Evolutionary conservation across 164 flowering plant species (phyloP).

Genomic region (Piper betle): DNA sequence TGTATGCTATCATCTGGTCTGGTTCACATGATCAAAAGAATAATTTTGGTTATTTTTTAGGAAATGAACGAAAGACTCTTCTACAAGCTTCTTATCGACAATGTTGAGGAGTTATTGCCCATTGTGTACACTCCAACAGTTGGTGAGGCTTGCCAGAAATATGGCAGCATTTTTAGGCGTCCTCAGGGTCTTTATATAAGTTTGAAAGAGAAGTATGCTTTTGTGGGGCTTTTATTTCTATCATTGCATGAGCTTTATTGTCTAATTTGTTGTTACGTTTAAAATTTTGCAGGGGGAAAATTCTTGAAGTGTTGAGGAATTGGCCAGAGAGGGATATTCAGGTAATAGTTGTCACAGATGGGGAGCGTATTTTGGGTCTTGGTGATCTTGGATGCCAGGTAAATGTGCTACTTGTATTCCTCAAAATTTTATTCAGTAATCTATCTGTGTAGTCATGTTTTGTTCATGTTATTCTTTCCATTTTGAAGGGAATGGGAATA

Average conservation of each 20-base stretch:
- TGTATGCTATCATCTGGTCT: neutral
- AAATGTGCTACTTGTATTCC: neutral
- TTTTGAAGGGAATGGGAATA: slow-evolving; percentile 85
- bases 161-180: slow-evolving; percentile 65
- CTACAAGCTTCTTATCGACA: slow-evolving; percentile 73
- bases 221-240: neutral
- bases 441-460: neutral
- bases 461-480: neutral
- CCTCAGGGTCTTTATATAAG: slow-evolving; percentile 87
- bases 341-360: slow-evolving; percentile 88
- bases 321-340: slow-evolving; percentile 89
- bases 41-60: slow-evolving; percentile 16
- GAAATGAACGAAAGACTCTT: slow-evolving; percentile 66
- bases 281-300: slow-evolving; percentile 48
- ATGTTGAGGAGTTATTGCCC: slow-evolving; percentile 81
- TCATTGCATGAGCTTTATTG: neutral
- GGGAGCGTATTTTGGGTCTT: slow-evolving; percentile 74
- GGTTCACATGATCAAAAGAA: neutral
- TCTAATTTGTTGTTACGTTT: neutral
- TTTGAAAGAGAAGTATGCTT: slow-evolving; percentile 60
- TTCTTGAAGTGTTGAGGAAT: slow-evolving; percentile 72
- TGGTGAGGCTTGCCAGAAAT: slow-evolving; percentile 89
- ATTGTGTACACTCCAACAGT: slow-evolving; percentile 78
- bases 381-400: slow-evolving; percentile 91
- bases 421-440: too few species aligned